Conservation (phyloP, 352 stramenopile species). For the Phytophthora cajani region DNA sequence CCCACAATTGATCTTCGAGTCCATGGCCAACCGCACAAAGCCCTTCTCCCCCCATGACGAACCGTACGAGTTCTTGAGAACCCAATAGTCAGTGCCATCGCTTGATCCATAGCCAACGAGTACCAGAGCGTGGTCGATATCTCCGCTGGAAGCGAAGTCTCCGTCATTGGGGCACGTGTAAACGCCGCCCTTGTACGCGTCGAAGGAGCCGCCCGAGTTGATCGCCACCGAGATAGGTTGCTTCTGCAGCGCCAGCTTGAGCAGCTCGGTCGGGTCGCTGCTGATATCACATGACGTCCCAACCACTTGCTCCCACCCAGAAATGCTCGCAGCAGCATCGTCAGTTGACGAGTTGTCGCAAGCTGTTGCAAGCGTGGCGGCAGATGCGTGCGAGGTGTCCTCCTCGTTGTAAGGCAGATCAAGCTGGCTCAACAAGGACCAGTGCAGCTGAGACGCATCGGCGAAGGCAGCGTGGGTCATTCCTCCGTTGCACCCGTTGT, state of each 20-base stretch:
- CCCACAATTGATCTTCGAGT: constrained; percentile 82
- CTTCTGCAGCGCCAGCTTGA: constrained; percentile 72
- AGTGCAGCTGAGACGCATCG: constrained; percentile 59
- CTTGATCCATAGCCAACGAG: constrained; percentile 74
- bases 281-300: constrained; percentile 61
- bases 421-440: constrained; percentile 66
- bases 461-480: constrained; percentile 81
- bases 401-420: constrained; percentile 74
- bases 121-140: constrained; percentile 78
- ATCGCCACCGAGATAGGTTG: constrained; percentile 82
- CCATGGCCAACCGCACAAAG: constrained; percentile 66
- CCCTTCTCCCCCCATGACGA: constrained; percentile 74
- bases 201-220: constrained; percentile 79
- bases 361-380: constrained; percentile 35
- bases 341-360: constrained; percentile 45
- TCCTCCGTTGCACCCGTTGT: constrained; percentile 70
- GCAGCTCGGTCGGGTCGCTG: constrained; percentile 59
- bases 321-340: constrained; percentile 66
- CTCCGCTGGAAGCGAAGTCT: constrained; percentile 59
- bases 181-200: constrained; percentile 82
- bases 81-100: constrained; percentile 67
- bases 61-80: constrained; percentile 88
- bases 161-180: constrained; percentile 79
- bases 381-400: constrained; percentile 37
- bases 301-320: constrained; percentile 71